Conservation (phyloP, 164 flowering plant species). For the Chimonanthus praecox region DNA sequence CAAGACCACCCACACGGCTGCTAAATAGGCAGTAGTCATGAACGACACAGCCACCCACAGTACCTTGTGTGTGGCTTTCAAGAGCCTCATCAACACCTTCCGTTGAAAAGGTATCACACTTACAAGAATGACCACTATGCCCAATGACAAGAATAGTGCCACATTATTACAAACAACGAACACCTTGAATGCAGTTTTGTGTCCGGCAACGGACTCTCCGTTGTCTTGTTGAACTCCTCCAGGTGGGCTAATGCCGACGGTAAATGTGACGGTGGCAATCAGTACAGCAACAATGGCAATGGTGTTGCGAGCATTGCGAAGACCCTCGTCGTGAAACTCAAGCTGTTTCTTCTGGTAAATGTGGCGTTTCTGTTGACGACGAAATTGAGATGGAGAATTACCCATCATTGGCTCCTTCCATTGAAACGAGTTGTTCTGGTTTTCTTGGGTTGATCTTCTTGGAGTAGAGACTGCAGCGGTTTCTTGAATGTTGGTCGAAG, state of each 20-base stretch:
- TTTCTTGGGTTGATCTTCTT: too few species aligned
- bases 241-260: too few species aligned
- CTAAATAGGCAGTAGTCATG: conserved; percentile 1
- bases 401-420: too few species aligned
- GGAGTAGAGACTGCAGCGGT: too few species aligned
- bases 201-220: not conserved
- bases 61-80: not conserved
- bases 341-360: too few species aligned
- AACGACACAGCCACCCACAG: conserved; percentile 1
- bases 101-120: conserved; percentile 4
- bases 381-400: too few species aligned
- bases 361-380: too few species aligned
- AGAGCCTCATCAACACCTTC: not conserved
- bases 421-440: too few species aligned
- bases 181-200: not conserved
- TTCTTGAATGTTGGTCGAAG: too few species aligned
- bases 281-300: too few species aligned
- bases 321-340: not conserved
- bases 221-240: not conserved
- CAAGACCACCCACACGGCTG: conserved; percentile 1
- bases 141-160: conserved; percentile 2
- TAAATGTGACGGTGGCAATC: too few species aligned
- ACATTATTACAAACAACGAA: conserved; percentile 3
- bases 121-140: not conserved
- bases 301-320: not conserved